phyloP scores from a whole-genome alignment of 495 filamentous ascomycete genomes.

The Aspergillus bertholletiae region DNA sequence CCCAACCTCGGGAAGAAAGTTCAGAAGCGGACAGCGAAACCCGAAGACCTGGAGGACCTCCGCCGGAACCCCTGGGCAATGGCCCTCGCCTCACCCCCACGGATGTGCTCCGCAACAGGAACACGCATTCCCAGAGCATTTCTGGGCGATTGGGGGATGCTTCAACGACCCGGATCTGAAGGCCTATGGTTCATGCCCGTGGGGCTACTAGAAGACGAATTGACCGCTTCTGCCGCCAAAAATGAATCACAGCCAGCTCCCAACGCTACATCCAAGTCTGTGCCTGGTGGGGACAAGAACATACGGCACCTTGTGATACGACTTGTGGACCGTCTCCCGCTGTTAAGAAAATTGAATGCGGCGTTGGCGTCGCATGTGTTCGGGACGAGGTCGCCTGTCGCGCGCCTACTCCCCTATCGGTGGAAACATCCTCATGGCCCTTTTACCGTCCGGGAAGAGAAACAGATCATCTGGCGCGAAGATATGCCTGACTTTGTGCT shows the following conservation, averaged over 20 bases:
- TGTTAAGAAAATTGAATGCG: constrained; percentile 19
- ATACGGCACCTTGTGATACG: constrained; percentile 22
- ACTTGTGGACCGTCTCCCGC: constrained; percentile 25
- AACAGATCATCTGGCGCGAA: constrained; percentile 52
- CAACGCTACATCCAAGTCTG: not conserved
- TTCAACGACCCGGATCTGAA: constrained; percentile 48
- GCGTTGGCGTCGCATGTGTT: constrained; percentile 1
- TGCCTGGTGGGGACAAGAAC: not conserved
- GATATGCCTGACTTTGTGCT: constrained; percentile 67
- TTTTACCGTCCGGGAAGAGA: constrained; percentile 20
- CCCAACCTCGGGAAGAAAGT: constrained; percentile 14
- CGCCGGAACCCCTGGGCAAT: constrained; percentile 42
- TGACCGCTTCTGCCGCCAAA: not conserved
- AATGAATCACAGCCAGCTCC: not conserved
- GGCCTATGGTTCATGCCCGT: constrained; percentile 59
- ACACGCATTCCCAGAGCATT: constrained; percentile 58
- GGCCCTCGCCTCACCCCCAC: constrained; percentile 61
- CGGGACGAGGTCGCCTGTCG: constrained; percentile 16
- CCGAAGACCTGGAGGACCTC: constrained; percentile 37
- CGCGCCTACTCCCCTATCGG: constrained; percentile 28
- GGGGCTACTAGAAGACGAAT: constrained; percentile 36
- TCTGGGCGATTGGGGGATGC: constrained; percentile 57
- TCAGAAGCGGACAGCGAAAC: constrained; percentile 32
- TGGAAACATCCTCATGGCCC: constrained; percentile 36
- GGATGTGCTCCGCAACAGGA: constrained; percentile 57